phyloP scores from a whole-genome alignment of 768 basidiomycete species.

The Panellus pusillus region DNA sequence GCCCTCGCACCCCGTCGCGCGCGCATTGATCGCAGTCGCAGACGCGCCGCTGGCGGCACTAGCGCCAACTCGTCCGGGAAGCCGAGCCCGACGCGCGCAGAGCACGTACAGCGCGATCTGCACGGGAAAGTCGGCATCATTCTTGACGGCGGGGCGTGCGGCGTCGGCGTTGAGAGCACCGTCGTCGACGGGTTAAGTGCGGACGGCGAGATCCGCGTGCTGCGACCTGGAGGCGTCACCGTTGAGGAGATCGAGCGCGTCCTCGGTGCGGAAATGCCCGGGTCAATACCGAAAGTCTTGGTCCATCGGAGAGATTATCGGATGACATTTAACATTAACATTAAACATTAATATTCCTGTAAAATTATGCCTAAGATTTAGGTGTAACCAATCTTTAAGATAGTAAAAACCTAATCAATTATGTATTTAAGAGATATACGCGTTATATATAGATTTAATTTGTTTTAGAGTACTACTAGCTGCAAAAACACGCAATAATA shows the following conservation, averaged over 20 bases:
- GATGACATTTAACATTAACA: too few species aligned
- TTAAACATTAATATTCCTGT: too few species aligned
- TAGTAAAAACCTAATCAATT: too few species aligned
- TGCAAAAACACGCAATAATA: too few species aligned
- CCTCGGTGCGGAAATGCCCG: slow-evolving; percentile 42
- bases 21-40: slow-evolving; percentile 78
- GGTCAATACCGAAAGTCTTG: slow-evolving; percentile 57
- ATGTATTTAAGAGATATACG: too few species aligned
- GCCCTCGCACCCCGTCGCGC: slow-evolving; percentile 91
- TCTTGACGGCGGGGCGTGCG: slow-evolving; percentile 87
- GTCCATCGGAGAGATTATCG: slow-evolving; percentile 79
- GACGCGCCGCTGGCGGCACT: slow-evolving; percentile 83
- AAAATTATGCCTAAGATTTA: too few species aligned
- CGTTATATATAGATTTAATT: too few species aligned
- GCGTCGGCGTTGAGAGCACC: slow-evolving; percentile 92
- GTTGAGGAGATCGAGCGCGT: slow-evolving; percentile 80
- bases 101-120: slow-evolving; percentile 82
- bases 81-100: slow-evolving; percentile 88
- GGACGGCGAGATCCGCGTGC: slow-evolving; percentile 75
- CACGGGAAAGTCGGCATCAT: slow-evolving; percentile 73
- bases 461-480: too few species aligned
- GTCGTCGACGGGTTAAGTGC: slow-evolving; percentile 85
- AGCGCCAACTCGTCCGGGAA: slow-evolving; percentile 94
- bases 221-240: slow-evolving; percentile 90
- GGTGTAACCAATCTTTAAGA: too few species aligned